Evolutionary conservation across 2,329 filamentous ascomycete species (phyloP).

Genomic region (Colletotrichum eleusines): DNA sequence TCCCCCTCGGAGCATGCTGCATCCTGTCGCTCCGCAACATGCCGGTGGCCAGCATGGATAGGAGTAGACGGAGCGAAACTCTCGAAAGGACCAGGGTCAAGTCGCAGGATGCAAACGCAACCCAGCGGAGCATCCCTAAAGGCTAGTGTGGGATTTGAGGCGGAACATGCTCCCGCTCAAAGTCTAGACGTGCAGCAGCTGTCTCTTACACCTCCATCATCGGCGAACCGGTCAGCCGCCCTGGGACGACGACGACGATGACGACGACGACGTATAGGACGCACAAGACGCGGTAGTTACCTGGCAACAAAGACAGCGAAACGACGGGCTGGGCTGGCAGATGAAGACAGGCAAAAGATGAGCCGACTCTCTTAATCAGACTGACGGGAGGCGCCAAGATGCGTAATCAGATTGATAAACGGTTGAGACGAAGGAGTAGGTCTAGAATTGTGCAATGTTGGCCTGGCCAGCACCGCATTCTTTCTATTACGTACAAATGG

Average conservation of each 20-base stretch:
- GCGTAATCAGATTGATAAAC: conserved; percentile 33
- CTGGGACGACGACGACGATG: conserved; percentile 20
- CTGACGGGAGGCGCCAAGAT: conserved; percentile 9
- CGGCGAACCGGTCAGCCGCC: conserved; percentile 21
- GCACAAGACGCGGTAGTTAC: background rate
- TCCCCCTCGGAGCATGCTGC: background rate
- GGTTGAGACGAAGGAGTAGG: conserved; percentile 18
- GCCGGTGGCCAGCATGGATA: conserved; percentile 6
- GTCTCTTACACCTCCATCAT: conserved; percentile 1
- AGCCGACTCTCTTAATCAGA: background rate
- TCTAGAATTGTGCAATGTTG: conserved; percentile 30
- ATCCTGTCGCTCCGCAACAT: background rate
- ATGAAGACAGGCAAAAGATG: conserved; percentile 4
- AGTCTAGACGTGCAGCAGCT: conserved; percentile 29
- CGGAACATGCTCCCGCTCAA: conserved; percentile 32
- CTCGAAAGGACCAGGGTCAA: conserved; percentile 17
- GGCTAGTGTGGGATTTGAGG: conserved; percentile 24
- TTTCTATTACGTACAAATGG: conserved; percentile 43
- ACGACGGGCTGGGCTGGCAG: conserved; percentile 2
- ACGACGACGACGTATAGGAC: conserved; percentile 14
- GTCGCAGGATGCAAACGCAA: conserved; percentile 22
- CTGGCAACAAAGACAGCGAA: conserved; percentile 16
- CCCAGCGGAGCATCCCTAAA: conserved; percentile 19
- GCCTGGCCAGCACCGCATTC: conserved; percentile 37
- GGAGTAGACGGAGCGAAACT: conserved; percentile 14